These are phyloP conservation scores for Phaffia tasmanica DNA, from an alignment of 768 basidiomycete species.

Conservation along the genomic window DNA sequence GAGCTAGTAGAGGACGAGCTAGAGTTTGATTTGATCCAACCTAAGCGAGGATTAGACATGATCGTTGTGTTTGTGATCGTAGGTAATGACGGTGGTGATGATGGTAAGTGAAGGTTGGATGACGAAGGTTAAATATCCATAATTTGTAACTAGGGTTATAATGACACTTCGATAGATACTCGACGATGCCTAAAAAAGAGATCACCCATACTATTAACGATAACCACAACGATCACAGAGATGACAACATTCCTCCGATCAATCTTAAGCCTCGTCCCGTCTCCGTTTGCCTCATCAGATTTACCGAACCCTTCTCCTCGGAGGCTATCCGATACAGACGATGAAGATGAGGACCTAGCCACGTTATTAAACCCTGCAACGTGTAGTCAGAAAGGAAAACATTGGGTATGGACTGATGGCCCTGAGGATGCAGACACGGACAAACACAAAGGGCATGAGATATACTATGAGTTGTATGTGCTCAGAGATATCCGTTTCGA, in stretches of 20 bases:
- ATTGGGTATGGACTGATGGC: constrained; percentile 52
- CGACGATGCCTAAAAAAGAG: too few species aligned
- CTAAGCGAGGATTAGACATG: constrained; percentile 11
- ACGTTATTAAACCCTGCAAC: constrained; percentile 54
- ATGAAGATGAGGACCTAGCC: constrained; percentile 10
- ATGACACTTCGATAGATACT: too few species aligned
- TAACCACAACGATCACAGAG: not conserved
- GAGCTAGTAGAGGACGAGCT: not conserved
- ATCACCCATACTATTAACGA: too few species aligned
- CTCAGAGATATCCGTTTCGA: not conserved
- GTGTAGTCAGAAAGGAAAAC: constrained; percentile 60
- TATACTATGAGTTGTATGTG: constrained; percentile 25
- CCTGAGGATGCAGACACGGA: constrained; percentile 39
- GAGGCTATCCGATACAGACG: not conserved
- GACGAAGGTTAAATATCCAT: not conserved
- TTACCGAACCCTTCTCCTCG: not conserved
- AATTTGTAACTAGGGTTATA: not conserved
- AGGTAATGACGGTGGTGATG: not conserved
- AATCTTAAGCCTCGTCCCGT: not conserved
- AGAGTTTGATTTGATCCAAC: constrained; percentile 19
- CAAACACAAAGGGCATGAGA: constrained; percentile 3
- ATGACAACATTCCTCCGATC: not conserved
- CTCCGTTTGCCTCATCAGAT: not conserved
- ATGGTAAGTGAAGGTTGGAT: not conserved
- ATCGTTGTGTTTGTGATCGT: not conserved